A percentile compares a stretch with the other conserved stretches of the same genome.
phyloP scores from a whole-genome alignment of 352 stramenopile genomes.

The Pythium diclinum region DNA sequence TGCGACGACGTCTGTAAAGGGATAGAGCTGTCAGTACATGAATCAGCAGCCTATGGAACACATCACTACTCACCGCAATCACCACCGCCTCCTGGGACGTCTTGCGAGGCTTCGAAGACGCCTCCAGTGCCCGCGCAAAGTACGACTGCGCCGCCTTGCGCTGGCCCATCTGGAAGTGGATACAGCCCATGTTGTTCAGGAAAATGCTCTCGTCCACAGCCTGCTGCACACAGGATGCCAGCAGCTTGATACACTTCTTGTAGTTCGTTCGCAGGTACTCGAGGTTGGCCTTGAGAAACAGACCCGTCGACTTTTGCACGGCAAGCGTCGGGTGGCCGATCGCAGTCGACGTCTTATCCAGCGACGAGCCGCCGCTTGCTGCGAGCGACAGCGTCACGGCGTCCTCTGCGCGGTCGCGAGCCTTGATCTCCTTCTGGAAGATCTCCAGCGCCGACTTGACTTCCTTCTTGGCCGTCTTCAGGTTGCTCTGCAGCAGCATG shows the following conservation, averaged over 20 bases:
- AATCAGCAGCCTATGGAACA: background rate
- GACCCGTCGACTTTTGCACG: slow-evolving; percentile 86
- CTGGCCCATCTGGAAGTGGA: slow-evolving; percentile 90
- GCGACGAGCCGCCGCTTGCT: slow-evolving; percentile 33
- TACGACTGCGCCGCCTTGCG: slow-evolving; percentile 90
- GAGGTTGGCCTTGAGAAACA: slow-evolving; percentile 93
- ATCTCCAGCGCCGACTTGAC: slow-evolving; percentile 92
- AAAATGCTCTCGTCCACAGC: slow-evolving; percentile 84
- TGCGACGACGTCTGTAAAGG: slow-evolving; percentile 59
- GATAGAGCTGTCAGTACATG: slow-evolving; percentile 22
- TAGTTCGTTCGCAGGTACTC: slow-evolving; percentile 94
- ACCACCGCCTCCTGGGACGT: slow-evolving; percentile 43
- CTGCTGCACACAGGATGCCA: slow-evolving; percentile 85
- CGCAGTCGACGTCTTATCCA: slow-evolving; percentile 68
- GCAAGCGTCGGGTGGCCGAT: slow-evolving; percentile 73
- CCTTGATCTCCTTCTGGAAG: slow-evolving; percentile 91
- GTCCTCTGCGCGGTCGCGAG: slow-evolving; percentile 32
- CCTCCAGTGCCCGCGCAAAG: slow-evolving; percentile 82
- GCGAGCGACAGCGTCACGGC: slow-evolving; percentile 14
- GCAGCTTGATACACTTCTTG: slow-evolving; percentile 93
- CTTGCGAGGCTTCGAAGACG: slow-evolving; percentile 57
- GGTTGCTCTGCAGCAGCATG: slow-evolving; percentile 81
- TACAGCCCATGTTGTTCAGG: slow-evolving; percentile 91
- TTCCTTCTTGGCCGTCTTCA: slow-evolving; percentile 91
- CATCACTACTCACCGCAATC: slow-evolving; percentile 32